Percentiles rank a stretch among this genome's conserved stretches.
Evolutionary conservation across 495 filamentous ascomycete genomes (phyloP).

Genomic region (Lasiosphaeria miniovina): DNA sequence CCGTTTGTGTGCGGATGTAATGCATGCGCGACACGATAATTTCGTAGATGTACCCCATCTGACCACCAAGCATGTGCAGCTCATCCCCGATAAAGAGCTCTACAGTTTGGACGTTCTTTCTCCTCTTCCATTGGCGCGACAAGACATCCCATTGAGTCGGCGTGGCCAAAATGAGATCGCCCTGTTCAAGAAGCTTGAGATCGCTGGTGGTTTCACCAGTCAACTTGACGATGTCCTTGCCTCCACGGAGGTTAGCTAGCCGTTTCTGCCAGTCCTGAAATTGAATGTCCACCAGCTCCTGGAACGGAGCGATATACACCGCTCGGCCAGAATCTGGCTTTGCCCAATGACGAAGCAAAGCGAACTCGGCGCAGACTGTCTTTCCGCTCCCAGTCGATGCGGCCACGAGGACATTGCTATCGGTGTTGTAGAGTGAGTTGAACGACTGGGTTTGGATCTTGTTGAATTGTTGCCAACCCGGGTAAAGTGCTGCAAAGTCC

Average conservation of each 20-base stretch:
- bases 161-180: slow-evolving; percentile 90
- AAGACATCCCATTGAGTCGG: slow-evolving; percentile 93
- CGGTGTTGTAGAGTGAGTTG: slow-evolving; percentile 81
- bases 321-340: slow-evolving; percentile 70
- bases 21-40: slow-evolving; percentile 96
- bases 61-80: slow-evolving; percentile 91
- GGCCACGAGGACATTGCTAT: slow-evolving; percentile 91
- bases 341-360: slow-evolving; percentile 84
- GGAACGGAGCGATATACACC: slow-evolving; percentile 94
- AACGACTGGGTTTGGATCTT: slow-evolving; percentile 97
- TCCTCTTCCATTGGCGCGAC: slow-evolving; percentile 90
- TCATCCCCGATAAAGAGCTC: slow-evolving; percentile 95
- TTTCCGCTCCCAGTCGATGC: slow-evolving; percentile 92
- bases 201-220: slow-evolving; percentile 92
- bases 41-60: slow-evolving; percentile 88
- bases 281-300: slow-evolving; percentile 82
- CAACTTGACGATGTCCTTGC: slow-evolving; percentile 91
- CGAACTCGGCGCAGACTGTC: slow-evolving; percentile 94
- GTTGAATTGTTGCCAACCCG: slow-evolving; percentile 86
- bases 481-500: slow-evolving; percentile 79
- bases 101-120: slow-evolving; percentile 90
- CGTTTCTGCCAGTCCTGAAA: slow-evolving; percentile 81
- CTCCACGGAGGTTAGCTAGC: slow-evolving; percentile 67
- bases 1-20: slow-evolving; percentile 85
- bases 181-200: slow-evolving; percentile 80